A percentile compares a stretch with the other conserved stretches of the same genome.
Conservation (phyloP, 2,329 filamentous ascomycete species). For the Lecanicillium sp. region DNA sequence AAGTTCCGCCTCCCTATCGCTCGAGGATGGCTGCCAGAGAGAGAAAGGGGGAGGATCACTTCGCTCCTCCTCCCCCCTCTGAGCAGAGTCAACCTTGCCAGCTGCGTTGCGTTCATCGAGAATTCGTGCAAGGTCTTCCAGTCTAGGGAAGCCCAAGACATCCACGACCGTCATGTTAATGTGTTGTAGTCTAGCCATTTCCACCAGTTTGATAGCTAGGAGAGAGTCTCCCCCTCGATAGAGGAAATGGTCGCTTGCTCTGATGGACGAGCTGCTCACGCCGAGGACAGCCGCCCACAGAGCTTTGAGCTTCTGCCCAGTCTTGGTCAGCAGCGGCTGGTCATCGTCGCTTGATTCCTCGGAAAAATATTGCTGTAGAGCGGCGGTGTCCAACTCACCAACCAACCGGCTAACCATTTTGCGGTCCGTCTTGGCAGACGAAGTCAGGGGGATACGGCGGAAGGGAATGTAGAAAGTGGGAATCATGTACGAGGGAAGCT, state of each 20-base stretch:
- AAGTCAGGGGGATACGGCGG: conserved; percentile 13
- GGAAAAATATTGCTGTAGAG: background rate
- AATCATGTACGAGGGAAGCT: conserved; percentile 16
- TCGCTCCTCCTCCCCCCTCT: background rate
- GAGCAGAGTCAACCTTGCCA: background rate
- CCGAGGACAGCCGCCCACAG: conserved; percentile 11
- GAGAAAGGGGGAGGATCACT: conserved; percentile 6
- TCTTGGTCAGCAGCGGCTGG: background rate
- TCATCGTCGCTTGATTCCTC: background rate
- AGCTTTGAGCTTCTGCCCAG: conserved; percentile 3
- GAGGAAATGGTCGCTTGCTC: conserved; percentile 1
- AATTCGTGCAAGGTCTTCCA: conserved; percentile 10
- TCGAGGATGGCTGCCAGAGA: conserved; percentile 7
- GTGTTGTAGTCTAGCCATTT: background rate
- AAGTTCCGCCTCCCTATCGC: background rate
- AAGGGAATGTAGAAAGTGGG: conserved; percentile 15
- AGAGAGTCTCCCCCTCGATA: background rate
- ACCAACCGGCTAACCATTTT: conserved; percentile 8
- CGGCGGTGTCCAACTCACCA: background rate
- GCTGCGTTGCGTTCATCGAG: conserved; percentile 1
- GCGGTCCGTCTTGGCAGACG: conserved; percentile 15
- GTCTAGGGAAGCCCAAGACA: background rate
- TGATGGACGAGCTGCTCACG: conserved; percentile 7
- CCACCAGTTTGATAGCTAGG: conserved; percentile 12
- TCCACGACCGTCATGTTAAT: conserved; percentile 1